Evolutionary conservation across 345 rosid genomes (phyloP).

Genomic region (Dovyalis caffra): DNA sequence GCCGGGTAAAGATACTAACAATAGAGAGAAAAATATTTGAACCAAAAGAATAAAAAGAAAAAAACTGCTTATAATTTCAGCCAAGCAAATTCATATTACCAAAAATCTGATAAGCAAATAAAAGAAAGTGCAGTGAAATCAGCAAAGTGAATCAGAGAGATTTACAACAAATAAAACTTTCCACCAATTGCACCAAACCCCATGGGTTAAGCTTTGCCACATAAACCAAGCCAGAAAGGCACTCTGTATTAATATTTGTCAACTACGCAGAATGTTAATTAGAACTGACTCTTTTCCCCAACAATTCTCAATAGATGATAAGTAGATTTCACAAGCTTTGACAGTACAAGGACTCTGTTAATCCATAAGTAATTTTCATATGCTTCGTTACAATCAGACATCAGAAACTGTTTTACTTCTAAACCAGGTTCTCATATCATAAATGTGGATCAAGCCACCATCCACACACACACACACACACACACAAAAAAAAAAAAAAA

Average conservation of each 20-base stretch:
- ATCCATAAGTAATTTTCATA: neutral
- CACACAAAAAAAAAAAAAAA: no score
- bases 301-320: neutral
- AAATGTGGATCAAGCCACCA: neutral
- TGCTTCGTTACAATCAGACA: neutral
- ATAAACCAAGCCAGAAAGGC: neutral
- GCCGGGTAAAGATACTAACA: neutral
- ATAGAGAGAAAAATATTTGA: neutral
- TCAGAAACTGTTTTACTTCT: neutral
- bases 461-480: no score
- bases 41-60: neutral
- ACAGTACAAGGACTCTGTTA: neutral
- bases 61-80: neutral
- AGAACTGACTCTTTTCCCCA: neutral
- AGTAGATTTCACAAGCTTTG: neutral
- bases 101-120: neutral
- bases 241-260: neutral
- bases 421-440: neutral
- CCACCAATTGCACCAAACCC: neutral
- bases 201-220: neutral
- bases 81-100: neutral
- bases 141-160: neutral
- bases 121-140: neutral
- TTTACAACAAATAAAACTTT: neutral
- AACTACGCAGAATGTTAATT: neutral